Base-by-base conservation (phyloP, 2,329 filamentous ascomycete species). In the Pyrenophora tritici-repentis region DNA sequence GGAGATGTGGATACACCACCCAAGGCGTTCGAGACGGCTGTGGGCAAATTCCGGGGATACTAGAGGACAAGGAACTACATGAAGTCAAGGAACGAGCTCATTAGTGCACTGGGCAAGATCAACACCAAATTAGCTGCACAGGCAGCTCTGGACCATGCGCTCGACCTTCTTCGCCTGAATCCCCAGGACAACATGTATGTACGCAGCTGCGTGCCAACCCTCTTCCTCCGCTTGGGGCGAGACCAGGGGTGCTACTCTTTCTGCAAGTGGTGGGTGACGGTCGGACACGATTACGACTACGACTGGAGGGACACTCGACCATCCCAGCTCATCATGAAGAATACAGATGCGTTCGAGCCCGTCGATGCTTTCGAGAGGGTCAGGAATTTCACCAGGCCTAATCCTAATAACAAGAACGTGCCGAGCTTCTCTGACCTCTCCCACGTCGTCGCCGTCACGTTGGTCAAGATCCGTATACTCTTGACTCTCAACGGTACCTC, bases 201-300 rank as follows among this genome's bases (percentile, higher is more conserved):
- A 3, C 72, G 79, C 0, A 36, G 73, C 14, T 16, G 77, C 0
- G 50, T 79, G 0, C 80, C 81, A 0, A 54, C 61, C 0, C 35
- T 79, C 8, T 71, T 77, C 47, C 59, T 84, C 12, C 75, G 79
- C 2, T 70, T 83, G 6, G 73, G 73, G 16, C 68, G 62, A 35
- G 80, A 83, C 48, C 79, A 83, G 58, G 78, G 80, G n/a, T 76
- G 73, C 58, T 80, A 80, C 53, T 75, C 79, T 46, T 78, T 78
- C 32, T 39, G 73, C 58, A 81, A 79, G 63, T 81, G 76, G 78
- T 81, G 70, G 69, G 62, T 54, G 4, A 68, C 62, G 1, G 55
- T 54, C 1, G 65, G 51, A 4, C 29, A 53, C n/a, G 40, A 62
- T n/a, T 7, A n/a, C 9, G 8, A 13, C 4, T 36, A 44, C 12